These are phyloP conservation scores for Fallopia convolvulus DNA, from an alignment of 148 eudicot species.

Conservation along the genomic window DNA sequence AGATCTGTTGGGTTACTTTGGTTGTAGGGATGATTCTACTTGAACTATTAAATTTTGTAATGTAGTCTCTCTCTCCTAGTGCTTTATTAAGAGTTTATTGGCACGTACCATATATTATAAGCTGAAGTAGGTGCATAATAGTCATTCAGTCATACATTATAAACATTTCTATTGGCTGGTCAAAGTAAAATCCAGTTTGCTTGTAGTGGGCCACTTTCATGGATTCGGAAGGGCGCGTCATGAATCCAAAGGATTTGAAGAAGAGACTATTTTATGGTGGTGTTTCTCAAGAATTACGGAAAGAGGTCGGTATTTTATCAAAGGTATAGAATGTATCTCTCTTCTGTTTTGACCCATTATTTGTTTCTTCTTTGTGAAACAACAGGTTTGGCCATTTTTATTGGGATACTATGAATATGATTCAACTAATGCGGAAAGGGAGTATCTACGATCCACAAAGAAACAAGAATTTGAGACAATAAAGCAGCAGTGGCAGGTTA, in stretches of 20 bases:
- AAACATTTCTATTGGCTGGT: neutral
- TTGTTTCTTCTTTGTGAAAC: slow-evolving; percentile 2
- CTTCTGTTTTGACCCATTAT: neutral
- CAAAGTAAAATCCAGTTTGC: neutral
- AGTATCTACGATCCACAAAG: slow-evolving; percentile 53
- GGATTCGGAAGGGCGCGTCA: slow-evolving; percentile 81
- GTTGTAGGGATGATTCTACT: neutral
- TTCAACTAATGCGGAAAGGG: slow-evolving; percentile 88
- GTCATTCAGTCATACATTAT: neutral
- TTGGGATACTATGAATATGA: slow-evolving; percentile 69
- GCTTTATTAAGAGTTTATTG: neutral
- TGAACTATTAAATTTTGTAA: neutral
- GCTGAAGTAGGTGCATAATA: neutral
- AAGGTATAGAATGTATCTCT: neutral
- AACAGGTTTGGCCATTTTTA: slow-evolving; percentile 80
- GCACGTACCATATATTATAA: neutral
- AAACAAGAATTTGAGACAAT: slow-evolving; percentile 76
- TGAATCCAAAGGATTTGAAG: slow-evolving; percentile 54
- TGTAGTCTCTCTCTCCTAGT: neutral
- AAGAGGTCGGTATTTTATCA: slow-evolving; percentile 42
- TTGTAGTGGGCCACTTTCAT: slow-evolving; percentile 73
- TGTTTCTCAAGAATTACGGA: slow-evolving; percentile 56
- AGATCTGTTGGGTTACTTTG: neutral
- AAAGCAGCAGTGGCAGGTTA: slow-evolving; percentile 87
- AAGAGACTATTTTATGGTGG: slow-evolving; percentile 94